Percentiles rank a stretch among this genome's conserved stretches.
Evolutionary conservation across 2,329 filamentous ascomycete species (phyloP).

Genomic region (Didymella pinodella): DNA sequence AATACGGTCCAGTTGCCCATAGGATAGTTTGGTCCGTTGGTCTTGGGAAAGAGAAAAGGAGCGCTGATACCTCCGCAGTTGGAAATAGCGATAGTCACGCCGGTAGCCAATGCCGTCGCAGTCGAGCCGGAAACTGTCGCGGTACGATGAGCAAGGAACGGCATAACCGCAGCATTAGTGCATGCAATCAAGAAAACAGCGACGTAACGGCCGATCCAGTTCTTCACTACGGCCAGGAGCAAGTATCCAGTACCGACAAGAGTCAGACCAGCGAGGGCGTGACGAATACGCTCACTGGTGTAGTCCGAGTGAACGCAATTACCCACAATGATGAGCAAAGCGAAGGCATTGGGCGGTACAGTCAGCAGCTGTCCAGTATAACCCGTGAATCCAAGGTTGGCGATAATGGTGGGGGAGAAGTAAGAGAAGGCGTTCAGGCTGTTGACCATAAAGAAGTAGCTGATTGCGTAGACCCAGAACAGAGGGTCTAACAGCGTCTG

Average conservation of each 20-base stretch:
- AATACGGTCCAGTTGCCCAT: slow-evolving; percentile 38
- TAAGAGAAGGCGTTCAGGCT: slow-evolving; percentile 55
- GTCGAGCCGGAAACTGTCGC: slow-evolving; percentile 33
- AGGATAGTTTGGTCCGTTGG: slow-evolving; percentile 29
- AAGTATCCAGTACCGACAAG: slow-evolving; percentile 32
- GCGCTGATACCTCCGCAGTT: slow-evolving; percentile 35
- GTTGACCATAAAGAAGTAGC: slow-evolving; percentile 41
- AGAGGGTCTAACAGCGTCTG: slow-evolving; percentile 59
- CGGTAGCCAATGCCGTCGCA: slow-evolving; percentile 33
- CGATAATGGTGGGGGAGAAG: slow-evolving; percentile 71
- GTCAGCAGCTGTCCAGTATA: slow-evolving; percentile 71
- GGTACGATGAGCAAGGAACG: slow-evolving; percentile 33
- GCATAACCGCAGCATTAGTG: slow-evolving; percentile 33
- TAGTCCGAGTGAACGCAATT: slow-evolving; percentile 36
- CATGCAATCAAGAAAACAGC: slow-evolving; percentile 35
- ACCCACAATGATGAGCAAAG: slow-evolving; percentile 58
- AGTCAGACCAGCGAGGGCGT: slow-evolving; percentile 26
- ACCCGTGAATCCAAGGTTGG: slow-evolving; percentile 63
- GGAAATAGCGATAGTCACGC: slow-evolving; percentile 33
- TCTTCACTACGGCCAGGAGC: slow-evolving; percentile 28
- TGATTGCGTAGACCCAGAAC: slow-evolving; percentile 60
- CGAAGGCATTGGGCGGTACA: slow-evolving; percentile 70
- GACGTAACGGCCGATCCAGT: slow-evolving; percentile 34
- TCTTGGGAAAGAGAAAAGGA: slow-evolving; percentile 30
- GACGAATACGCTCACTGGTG: slow-evolving; percentile 32